Evolutionary conservation across 228 moss, liverwort and hornwort species (phyloP).

Genomic region (Sphagnum fallax): DNA sequence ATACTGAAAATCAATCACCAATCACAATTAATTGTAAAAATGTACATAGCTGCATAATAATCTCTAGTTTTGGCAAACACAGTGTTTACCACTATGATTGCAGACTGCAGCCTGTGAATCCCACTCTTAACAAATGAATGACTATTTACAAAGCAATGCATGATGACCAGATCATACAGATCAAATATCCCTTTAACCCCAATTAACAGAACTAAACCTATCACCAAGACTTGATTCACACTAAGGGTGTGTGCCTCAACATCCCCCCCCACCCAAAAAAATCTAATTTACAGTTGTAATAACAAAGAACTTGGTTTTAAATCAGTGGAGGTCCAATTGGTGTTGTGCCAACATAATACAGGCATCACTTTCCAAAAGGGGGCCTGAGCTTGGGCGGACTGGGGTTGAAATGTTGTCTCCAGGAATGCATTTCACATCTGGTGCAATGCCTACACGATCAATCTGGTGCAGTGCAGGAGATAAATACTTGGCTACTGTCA

Average conservation of each 20-base stretch:
- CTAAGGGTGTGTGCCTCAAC: background rate
- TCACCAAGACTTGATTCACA: conserved; percentile 3
- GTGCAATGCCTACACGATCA: conserved; percentile 85
- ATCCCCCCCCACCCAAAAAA: background rate
- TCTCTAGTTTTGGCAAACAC: no score
- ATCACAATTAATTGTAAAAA: no score
- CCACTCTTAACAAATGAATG: conserved; percentile 39
- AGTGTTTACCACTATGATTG: no score
- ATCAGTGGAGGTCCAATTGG: conserved; percentile 61
- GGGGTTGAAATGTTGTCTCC: conserved; percentile 26
- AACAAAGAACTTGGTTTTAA: conserved; percentile 31
- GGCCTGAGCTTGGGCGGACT: conserved; percentile 11
- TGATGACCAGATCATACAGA: conserved; percentile 3
- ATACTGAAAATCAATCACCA: no score
- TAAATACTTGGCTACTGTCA: conserved; percentile 95
- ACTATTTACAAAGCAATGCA: conserved; percentile 20
- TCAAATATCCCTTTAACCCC: background rate
- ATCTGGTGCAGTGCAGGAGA: conserved; percentile 89
- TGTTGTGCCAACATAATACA: conserved; percentile 74
- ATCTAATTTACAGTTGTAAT: conserved; percentile 13
- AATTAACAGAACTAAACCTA: conserved; percentile 14
- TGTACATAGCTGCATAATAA: no score
- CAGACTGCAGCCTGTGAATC: conserved; percentile 6
- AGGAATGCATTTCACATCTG: conserved; percentile 82
- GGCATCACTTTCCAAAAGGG: conserved; percentile 55